Evolutionary conservation across 2,329 filamentous ascomycete species (phyloP), one percentile per base, ranked within the genome.

Genomic region (Fusarium miscanthi): DNA sequence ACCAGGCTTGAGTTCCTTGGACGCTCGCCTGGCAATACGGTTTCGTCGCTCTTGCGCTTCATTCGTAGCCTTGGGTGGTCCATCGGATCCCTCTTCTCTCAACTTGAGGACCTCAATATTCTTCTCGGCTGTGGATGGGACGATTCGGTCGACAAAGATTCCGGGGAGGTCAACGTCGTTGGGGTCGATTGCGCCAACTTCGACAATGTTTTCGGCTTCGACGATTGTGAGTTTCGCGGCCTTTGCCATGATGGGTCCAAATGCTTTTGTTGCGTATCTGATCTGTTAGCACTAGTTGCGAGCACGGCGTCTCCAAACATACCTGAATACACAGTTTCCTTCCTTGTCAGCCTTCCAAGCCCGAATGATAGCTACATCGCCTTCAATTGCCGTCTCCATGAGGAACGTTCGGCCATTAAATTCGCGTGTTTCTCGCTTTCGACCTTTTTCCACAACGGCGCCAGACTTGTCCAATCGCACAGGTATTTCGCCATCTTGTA

Each of bases 181-280:
- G 6, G 94, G 90, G 59, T 91, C 87, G 42, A 97, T 91, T 5
- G 89, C 88, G 30, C 94, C 94, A 3, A 90, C 81, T 5, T 92
- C 89, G 58, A 97, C 94, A 66, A 97, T 94, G 70, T 95, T 87
- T 63, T 97, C 94, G 3, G 94, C 94, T 80, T 97, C 94, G 41
- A 96, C 93, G 43, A 97, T 95, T 31, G 93, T 92, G 42, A 93
- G 78, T 52, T 87, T 89, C 2, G 93, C 94, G 0, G 93, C 93
- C 82, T 95, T 95, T 66, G 92, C 94, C 92, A 94, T 94, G 70
- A 93, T 87, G 10, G 89, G 88, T 3, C 90, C 92, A 72, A 94
- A 94, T 1, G 91, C 90, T 79, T 93, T 93, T 37, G 92, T 94
- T 1, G 92, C 92, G 81, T 93, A 91, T 72, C 87, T 88, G 2